Conservation (phyloP, 768 basidiomycete species). For the Omphalotus guepiniiformis region DNA sequence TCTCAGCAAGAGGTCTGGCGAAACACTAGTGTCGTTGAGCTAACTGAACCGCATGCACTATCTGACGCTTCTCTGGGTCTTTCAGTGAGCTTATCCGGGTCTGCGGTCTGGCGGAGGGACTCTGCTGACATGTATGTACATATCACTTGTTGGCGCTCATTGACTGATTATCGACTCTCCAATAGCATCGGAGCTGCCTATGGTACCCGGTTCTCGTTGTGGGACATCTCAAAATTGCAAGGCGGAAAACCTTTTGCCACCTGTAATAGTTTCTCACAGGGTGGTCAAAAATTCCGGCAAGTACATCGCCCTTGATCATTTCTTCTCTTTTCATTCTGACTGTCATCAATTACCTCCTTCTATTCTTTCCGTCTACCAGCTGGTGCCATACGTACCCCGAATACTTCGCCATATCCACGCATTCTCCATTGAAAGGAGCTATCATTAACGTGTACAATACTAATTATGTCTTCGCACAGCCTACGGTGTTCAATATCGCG, state of each 20-base stretch:
- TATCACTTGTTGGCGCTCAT: background rate
- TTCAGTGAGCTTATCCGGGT: conserved; percentile 46
- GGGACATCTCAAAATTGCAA: conserved; percentile 68
- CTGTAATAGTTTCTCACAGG: conserved; percentile 62
- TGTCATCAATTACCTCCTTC: background rate
- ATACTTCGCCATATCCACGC: conserved; percentile 72
- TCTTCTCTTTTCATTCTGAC: conserved; percentile 1
- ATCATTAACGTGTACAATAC: conserved; percentile 67
- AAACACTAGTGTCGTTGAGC: conserved; percentile 62
- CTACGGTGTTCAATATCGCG: conserved; percentile 53
- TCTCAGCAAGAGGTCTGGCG: conserved; percentile 52
- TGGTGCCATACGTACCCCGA: conserved; percentile 78
- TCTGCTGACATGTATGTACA: conserved; percentile 63
- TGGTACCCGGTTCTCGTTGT: conserved; percentile 67
- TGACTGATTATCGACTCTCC: conserved; percentile 1
- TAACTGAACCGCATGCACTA: conserved; percentile 65
- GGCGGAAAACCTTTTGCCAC: conserved; percentile 71
- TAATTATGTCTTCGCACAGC: conserved; percentile 59
- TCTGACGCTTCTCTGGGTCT: conserved; percentile 46
- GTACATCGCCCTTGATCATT: no score
- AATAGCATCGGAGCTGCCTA: conserved; percentile 73
- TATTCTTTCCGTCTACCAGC: conserved; percentile 34
- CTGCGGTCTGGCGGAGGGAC: conserved; percentile 67
- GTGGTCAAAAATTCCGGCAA: conserved; percentile 66
- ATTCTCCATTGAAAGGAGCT: conserved; percentile 57